Conservation (phyloP, 129 eudicot species). For the Heracleum sosnowskyi region DNA sequence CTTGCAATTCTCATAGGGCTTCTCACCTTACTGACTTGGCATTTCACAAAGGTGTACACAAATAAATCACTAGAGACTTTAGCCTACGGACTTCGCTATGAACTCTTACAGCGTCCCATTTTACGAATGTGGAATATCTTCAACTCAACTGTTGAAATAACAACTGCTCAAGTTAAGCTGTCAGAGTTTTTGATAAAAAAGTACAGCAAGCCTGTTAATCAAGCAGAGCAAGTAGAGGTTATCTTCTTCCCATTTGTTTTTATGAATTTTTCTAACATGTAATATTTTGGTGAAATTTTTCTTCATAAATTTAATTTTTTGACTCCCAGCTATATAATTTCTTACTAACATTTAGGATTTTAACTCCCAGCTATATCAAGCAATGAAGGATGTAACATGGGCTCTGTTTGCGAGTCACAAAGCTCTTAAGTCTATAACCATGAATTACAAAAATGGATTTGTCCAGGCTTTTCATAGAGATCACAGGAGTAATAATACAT, state of each 20-base stretch:
- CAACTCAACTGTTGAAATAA: conserved; percentile 73
- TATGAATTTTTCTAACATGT: not conserved
- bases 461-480: conserved; percentile 96
- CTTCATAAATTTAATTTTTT: not conserved
- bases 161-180: conserved; percentile 82
- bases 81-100: conserved; percentile 79
- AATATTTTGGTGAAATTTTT: not conserved
- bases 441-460: conserved; percentile 82
- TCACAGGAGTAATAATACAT: conserved; percentile 59
- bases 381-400: conserved; percentile 87
- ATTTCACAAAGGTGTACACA: conserved; percentile 83
- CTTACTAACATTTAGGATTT: not conserved
- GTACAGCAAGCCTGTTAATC: conserved; percentile 62
- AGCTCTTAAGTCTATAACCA: conserved; percentile 77
- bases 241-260: not conserved
- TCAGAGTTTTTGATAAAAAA: conserved; percentile 66
- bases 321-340: not conserved
- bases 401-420: conserved; percentile 80
- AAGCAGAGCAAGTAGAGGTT: conserved; percentile 93
- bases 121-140: conserved; percentile 87
- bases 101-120: conserved; percentile 86
- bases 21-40: conserved; percentile 90
- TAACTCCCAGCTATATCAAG: conserved; percentile 64
- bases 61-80: conserved; percentile 60
- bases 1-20: conserved; percentile 85